phyloP scores from a whole-genome alignment of 768 basidiomycete genomes.

The Rhodocollybia butyracea region DNA sequence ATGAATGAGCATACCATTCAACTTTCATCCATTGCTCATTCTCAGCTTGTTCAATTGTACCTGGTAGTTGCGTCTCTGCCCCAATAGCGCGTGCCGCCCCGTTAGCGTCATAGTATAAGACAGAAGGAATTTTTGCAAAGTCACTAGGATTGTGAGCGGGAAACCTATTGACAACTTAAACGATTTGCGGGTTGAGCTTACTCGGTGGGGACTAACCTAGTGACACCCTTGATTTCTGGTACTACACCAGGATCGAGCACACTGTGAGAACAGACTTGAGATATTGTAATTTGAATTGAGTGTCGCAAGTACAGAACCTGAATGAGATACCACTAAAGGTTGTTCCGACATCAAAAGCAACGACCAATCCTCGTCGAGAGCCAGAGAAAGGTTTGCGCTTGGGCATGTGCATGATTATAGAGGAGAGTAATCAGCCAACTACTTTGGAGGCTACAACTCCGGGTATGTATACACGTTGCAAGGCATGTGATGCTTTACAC shows the following conservation, averaged over 20 bases:
- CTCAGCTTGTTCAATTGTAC: slow-evolving; percentile 34
- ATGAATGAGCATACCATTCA: slow-evolving; percentile 34
- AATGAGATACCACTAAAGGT: slow-evolving; percentile 32
- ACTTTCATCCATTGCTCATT: slow-evolving; percentile 43
- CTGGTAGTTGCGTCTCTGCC: slow-evolving; percentile 37
- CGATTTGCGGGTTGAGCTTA: not conserved
- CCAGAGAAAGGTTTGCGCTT: slow-evolving; percentile 31
- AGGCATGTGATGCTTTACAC: no score
- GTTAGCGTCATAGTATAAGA: slow-evolving; percentile 43
- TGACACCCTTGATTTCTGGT: slow-evolving; percentile 22
- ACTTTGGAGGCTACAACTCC: no score
- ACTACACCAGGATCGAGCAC: slow-evolving; percentile 40
- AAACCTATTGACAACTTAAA: slow-evolving; percentile 37
- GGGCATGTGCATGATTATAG: not conserved
- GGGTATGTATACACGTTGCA: no score
- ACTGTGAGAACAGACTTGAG: slow-evolving; percentile 10
- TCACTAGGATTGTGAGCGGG: slow-evolving; percentile 45
- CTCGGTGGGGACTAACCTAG: slow-evolving; percentile 6
- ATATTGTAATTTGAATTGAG: not conserved
- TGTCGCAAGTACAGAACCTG: slow-evolving; percentile 11
- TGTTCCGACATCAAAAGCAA: slow-evolving; percentile 28
- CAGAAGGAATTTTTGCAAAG: slow-evolving; percentile 46
- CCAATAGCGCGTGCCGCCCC: slow-evolving; percentile 39
- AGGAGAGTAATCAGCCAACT: not conserved
- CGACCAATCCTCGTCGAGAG: slow-evolving; percentile 19